These are phyloP conservation scores for Wickerhamomyces chambardii DNA, from an alignment of 805 yeast genomes.

Conservation along the genomic window DNA sequence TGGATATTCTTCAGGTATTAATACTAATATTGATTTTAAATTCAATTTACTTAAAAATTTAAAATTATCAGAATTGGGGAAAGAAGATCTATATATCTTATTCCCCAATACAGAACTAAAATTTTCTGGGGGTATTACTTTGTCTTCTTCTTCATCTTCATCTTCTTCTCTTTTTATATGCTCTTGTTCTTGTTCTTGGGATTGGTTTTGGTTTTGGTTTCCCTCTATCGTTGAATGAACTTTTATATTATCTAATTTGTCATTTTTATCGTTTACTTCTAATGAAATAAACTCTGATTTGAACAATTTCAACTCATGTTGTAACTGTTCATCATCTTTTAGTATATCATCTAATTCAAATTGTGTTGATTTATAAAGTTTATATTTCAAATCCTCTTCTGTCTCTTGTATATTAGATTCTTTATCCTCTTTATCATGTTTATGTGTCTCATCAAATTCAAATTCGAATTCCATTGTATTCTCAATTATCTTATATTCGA, in stretches of 20 bases:
- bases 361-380: not conserved
- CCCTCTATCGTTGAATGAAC: too few species aligned
- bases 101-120: slow-evolving; percentile 72
- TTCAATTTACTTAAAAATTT: slow-evolving; percentile 51
- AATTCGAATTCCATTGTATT: too few species aligned
- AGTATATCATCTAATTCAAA: not conserved
- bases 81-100: slow-evolving; percentile 76
- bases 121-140: slow-evolving; percentile 70
- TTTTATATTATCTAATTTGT: too few species aligned
- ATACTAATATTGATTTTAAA: slow-evolving; percentile 68
- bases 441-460: too few species aligned
- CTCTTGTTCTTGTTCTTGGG: too few species aligned
- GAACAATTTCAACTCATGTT: not conserved
- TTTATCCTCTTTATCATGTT: too few species aligned
- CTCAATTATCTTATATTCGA: too few species aligned
- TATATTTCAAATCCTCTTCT: not conserved
- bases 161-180: not conserved
- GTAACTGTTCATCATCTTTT: not conserved
- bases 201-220: too few species aligned
- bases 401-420: not conserved
- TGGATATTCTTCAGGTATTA: slow-evolving; percentile 91
- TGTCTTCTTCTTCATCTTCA: not conserved
- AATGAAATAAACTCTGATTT: not conserved
- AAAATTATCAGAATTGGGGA: slow-evolving; percentile 83
- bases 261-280: not conserved